A percentile compares a stretch with the other conserved stretches of the same genome.
These are phyloP conservation scores for Cyberlindnera lachancei DNA, from an alignment of 805 yeast genomes.

Conservation along the genomic window DNA sequence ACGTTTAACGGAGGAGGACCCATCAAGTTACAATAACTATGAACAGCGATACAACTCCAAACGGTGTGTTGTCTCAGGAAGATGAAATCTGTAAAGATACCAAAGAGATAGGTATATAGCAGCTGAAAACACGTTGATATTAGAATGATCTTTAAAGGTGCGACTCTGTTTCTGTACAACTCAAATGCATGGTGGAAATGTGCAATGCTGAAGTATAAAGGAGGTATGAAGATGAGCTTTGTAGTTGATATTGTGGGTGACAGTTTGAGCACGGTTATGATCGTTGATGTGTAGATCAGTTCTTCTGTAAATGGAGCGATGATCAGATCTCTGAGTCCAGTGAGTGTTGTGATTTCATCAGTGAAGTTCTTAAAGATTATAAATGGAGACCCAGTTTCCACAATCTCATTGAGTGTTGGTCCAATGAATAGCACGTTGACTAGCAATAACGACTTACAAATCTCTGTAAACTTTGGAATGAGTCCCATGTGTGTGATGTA, in stretches of 20 bases:
- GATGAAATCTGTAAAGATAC: slow-evolving; percentile 52
- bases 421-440: slow-evolving; percentile 40
- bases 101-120: slow-evolving; percentile 63
- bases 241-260: slow-evolving; percentile 10
- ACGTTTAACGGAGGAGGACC: slow-evolving; percentile 49
- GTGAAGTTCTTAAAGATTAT: slow-evolving; percentile 14
- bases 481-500: slow-evolving; percentile 25
- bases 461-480: slow-evolving; percentile 28
- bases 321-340: slow-evolving; percentile 47
- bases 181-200: slow-evolving; percentile 71
- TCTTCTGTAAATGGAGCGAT: slow-evolving; percentile 81
- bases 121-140: slow-evolving; percentile 43
- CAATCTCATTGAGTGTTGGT: slow-evolving; percentile 34
- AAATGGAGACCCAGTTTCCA: slow-evolving; percentile 13
- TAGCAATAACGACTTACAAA: slow-evolving; percentile 19
- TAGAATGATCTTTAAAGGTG: slow-evolving; percentile 26
- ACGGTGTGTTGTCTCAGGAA: slow-evolving; percentile 45
- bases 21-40: slow-evolving; percentile 59
- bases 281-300: slow-evolving; percentile 50
- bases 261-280: slow-evolving; percentile 27
- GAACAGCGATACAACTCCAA: slow-evolving; percentile 53
- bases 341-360: slow-evolving; percentile 23
- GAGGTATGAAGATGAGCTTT: slow-evolving; percentile 36
- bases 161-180: slow-evolving; percentile 24
- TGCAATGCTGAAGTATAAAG: slow-evolving; percentile 67